Evolutionary conservation across 768 basidiomycete species (phyloP).

Genomic region (Suillus subalutaceus): DNA sequence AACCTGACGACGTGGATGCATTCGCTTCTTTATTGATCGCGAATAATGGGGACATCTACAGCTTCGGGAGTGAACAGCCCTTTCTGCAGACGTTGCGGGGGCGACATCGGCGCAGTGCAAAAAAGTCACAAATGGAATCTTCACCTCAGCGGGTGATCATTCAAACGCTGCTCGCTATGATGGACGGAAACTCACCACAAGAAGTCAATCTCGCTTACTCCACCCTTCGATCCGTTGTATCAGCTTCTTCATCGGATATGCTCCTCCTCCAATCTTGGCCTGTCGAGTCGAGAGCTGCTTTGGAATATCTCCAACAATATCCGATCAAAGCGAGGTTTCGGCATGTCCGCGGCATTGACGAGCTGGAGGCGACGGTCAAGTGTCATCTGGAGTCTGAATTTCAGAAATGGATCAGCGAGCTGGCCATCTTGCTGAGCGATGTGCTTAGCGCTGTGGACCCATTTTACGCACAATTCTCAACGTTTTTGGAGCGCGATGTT

Average conservation of each 20-base stretch:
- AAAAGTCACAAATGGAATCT: constrained; percentile 19
- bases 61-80: constrained; percentile 57
- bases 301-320: constrained; percentile 53
- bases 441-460: constrained; percentile 53
- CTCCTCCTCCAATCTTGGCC: constrained; percentile 36
- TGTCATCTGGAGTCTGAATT: constrained; percentile 53
- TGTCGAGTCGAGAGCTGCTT: constrained; percentile 44
- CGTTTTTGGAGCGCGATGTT: constrained; percentile 57
- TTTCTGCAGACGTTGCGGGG: constrained; percentile 44
- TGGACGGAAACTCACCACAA: constrained; percentile 51
- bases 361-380: constrained; percentile 33
- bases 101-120: constrained; percentile 31
- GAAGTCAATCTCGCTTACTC: constrained; percentile 62
- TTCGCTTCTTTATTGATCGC: constrained; percentile 67
- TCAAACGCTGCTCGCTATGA: constrained; percentile 56
- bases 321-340: constrained; percentile 37
- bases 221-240: constrained; percentile 63
- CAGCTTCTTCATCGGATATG: constrained; percentile 37
- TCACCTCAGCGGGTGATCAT: constrained; percentile 54
- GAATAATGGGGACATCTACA: constrained; percentile 62
- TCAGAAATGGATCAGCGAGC: constrained; percentile 59
- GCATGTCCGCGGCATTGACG: constrained; percentile 39
- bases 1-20: constrained; percentile 69
- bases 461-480: constrained; percentile 71
- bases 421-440: constrained; percentile 62